Base-by-base conservation (phyloP, 2,329 filamentous ascomycete species). In the Aspergillus pseudoglaucus region DNA sequence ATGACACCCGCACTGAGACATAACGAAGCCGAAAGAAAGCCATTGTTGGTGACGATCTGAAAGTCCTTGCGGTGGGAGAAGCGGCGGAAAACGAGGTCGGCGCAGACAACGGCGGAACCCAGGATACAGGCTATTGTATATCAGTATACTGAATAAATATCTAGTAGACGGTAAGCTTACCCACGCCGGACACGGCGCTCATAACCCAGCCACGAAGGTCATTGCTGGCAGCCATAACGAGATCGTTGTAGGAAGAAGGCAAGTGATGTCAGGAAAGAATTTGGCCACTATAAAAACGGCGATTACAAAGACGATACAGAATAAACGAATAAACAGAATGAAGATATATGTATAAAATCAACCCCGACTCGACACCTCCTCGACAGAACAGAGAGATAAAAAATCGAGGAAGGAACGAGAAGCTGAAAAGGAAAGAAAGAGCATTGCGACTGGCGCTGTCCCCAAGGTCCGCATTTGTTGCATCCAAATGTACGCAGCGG, bases 1-100 rank as follows among this genome's bases (percentile, higher is more conserved):
- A 98, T 95, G 41, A 97, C 90, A 39, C 93, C 91, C 57, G 95
- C 95, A 65, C 90, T 96, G 54, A 98, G 72, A 68, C 90, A 95
- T 51, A 97, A 72, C 0, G 91, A 96, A 18, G 84, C 83, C 1
- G 90, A 90, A 4, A 96, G 77, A 65, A 98, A 98, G 18, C 76
- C 76, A 72, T 88, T 91, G 70, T 88, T 96, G 53, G 95, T 87
- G 63, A 94, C 83, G 56, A 98, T 94, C 58, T 83, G 81, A 67
- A 97, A 98, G 63, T 84, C 77, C 59, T 77, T 81, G 68, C 85
- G 83, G 45, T 85, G 81, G 3, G 88, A 87, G 44, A 95, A 74
- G 45, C 79, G 76, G 48, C 84, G 83, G 44, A 95, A 75, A 46
- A 95, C 61, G 35, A 89, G 63, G 68, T 98, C 93, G 59, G 95